These are phyloP conservation scores for Lachnum nothofagi DNA, from an alignment of 2,329 filamentous ascomycete species.

Conservation along the genomic window DNA sequence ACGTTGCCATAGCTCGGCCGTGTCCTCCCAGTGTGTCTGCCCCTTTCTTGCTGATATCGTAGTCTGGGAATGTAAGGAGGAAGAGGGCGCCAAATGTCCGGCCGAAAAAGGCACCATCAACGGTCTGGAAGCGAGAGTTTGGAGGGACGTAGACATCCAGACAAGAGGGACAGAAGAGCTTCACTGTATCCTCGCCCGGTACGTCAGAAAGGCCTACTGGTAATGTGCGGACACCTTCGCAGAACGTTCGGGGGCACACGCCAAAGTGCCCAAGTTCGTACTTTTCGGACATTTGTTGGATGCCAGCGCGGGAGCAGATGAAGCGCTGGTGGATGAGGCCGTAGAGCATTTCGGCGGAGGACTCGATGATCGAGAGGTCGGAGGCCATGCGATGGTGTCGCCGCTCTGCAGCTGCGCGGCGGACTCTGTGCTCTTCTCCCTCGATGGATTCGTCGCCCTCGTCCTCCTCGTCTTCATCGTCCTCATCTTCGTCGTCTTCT, in stretches of 20 bases:
- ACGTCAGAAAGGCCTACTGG: conserved; percentile 93
- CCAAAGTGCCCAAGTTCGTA: conserved; percentile 97
- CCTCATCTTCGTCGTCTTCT: conserved; percentile 85
- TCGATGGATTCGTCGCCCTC: conserved; percentile 65
- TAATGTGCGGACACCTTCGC: conserved; percentile 81
- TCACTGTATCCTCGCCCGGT: conserved; percentile 93
- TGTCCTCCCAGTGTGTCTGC: conserved; percentile 48
- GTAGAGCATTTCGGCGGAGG: conserved; percentile 95
- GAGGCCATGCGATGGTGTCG: conserved; percentile 81
- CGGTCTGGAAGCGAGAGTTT: conserved; percentile 93
- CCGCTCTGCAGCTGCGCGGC: conserved; percentile 53
- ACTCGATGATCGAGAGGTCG: conserved; percentile 92
- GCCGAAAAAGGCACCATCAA: conserved; percentile 96
- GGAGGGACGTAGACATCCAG: conserved; percentile 95
- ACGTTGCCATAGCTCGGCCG: conserved; percentile 29
- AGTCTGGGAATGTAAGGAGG: conserved; percentile 96
- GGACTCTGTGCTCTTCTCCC: conserved; percentile 49
- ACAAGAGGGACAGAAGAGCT: conserved; percentile 95
- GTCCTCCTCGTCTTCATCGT: conserved; percentile 63
- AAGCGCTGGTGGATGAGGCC: conserved; percentile 97
- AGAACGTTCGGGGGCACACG: conserved; percentile 88
- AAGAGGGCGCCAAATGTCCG: conserved; percentile 96
- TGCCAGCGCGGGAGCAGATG: conserved; percentile 91
- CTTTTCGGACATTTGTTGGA: conserved; percentile 99
- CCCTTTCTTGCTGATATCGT: conserved; percentile 74